Base-by-base conservation (phyloP, 2,329 filamentous ascomycete species). In the Trichoderma oligosporum region DNA sequence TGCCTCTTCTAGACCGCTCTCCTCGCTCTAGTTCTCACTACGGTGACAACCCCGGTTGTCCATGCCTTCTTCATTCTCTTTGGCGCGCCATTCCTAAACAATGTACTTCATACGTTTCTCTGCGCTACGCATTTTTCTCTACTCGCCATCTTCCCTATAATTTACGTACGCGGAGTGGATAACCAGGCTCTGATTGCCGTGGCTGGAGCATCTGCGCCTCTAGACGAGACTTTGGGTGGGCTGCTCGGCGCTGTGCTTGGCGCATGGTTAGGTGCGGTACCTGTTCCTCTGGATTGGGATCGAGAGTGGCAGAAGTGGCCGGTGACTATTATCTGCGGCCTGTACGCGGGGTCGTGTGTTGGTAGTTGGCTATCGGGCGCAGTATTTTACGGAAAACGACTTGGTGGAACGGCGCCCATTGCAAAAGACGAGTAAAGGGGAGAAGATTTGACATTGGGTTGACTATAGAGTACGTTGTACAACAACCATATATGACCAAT, bases 271-370 rank as follows among this genome's bases (percentile, higher is more conserved):
- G 94, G 94, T 3, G 94, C 94, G 7, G 84, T 97, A 53, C 94
- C 95, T 0, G 97, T 99, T 65, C 94, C 94, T 2, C 77, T 99
- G 63, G 94, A 99, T 71, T 97, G 93, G 93, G 94, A 99, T 71
- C 85, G 94, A n/a, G 91, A 96, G 65, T 99, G 94, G 94, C 94
- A 99, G 82, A 89, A 87, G 71, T 99, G 93, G 89, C 94, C 94
- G 0, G 87, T 97, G 46, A 99, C 94, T 0, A 88, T 99, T 58
- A 74, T 97, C 4, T 85, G 83, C 2, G 94, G 94, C 2, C 79
- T 88, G 16, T 97, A 96, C 72, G 73, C 83, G 5, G 94, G 94
- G 1, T 91, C 89, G 71, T 78, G 83, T 1, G 63, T 89, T 11
- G 91, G 91, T 1, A 86, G 88, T 68, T 66, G 83, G 56, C 62